A percentile compares a stretch with the other conserved stretches of the same genome.
phyloP scores from a whole-genome alignment of 352 stramenopile genomes.

The Globisporangium cylindrosporum region DNA sequence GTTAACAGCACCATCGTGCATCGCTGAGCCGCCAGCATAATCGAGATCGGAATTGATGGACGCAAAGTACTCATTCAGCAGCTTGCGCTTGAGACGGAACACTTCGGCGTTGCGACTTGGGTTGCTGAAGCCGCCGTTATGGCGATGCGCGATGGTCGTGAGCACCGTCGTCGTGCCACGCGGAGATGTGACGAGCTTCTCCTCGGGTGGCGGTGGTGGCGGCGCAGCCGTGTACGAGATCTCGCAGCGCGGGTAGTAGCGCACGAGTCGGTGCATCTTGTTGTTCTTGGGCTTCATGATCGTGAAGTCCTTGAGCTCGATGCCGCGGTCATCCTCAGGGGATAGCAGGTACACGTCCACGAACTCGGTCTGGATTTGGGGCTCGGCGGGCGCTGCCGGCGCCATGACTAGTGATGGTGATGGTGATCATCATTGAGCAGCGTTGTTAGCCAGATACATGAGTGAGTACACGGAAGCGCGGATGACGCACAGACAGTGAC shows the following conservation, averaged over 20 bases:
- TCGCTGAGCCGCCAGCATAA: background rate
- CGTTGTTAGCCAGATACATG: background rate
- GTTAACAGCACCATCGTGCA: background rate
- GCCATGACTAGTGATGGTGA: background rate
- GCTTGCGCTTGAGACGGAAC: conserved; percentile 58
- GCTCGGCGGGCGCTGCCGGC: background rate
- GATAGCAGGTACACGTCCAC: conserved; percentile 75
- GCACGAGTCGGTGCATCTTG: conserved; percentile 68
- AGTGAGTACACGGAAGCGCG: background rate
- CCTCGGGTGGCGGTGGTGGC: conserved; percentile 38
- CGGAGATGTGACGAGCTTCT: conserved; percentile 54
- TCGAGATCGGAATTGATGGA: conserved; percentile 16
- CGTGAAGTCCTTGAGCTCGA: conserved; percentile 77
- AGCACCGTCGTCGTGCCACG: conserved; percentile 48
- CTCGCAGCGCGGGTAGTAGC: conserved; percentile 61
- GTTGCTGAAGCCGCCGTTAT: conserved; percentile 76
- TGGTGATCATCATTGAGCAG: conserved; percentile 15
- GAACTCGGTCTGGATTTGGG: conserved; percentile 37
- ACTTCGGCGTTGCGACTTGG: conserved; percentile 66
- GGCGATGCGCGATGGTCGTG: conserved; percentile 39
- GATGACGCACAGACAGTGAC: background rate
- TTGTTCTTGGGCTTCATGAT: conserved; percentile 84
- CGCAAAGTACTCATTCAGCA: conserved; percentile 59
- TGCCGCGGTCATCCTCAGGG: conserved; percentile 55
- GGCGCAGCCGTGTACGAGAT: conserved; percentile 71